These are phyloP conservation scores for Wickerhamiella nectarea DNA, from an alignment of 805 yeast genomes.

Conservation along the genomic window DNA sequence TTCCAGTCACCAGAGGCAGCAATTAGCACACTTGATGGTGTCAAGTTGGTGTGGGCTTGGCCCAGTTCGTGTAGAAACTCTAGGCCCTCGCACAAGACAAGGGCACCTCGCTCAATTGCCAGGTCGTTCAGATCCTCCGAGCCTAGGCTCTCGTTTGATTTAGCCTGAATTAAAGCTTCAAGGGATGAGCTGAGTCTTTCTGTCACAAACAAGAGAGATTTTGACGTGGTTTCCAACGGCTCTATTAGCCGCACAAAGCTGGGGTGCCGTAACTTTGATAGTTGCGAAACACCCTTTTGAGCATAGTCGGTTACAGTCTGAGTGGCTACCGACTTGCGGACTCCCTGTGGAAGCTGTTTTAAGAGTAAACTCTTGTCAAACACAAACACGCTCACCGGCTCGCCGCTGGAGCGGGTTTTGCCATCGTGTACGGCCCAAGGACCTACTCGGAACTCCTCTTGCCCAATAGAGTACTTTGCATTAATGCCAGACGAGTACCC, in stretches of 20 bases:
- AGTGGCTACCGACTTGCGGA: slow-evolving; percentile 31
- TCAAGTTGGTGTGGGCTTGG: slow-evolving; percentile 61
- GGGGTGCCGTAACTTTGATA: slow-evolving; percentile 82
- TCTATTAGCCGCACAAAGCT: slow-evolving; percentile 71
- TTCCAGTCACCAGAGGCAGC: slow-evolving; percentile 87
- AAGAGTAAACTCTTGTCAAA: slow-evolving; percentile 73
- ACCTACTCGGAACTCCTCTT: slow-evolving; percentile 57
- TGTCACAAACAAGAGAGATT: slow-evolving; percentile 66
- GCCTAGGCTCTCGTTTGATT: slow-evolving; percentile 22
- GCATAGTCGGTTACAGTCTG: slow-evolving; percentile 56
- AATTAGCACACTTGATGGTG: slow-evolving; percentile 63
- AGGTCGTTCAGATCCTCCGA: slow-evolving; percentile 51
- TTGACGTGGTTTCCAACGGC: slow-evolving; percentile 76
- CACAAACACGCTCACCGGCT: slow-evolving; percentile 62
- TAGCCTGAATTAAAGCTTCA: slow-evolving; percentile 29
- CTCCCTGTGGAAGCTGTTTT: slow-evolving; percentile 19
- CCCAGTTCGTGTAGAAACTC: slow-evolving; percentile 68
- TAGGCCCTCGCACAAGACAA: slow-evolving; percentile 64
- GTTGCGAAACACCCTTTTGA: slow-evolving; percentile 50
- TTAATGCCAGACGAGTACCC: slow-evolving; percentile 22
- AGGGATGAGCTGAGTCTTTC: slow-evolving; percentile 58
- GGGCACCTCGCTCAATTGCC: slow-evolving; percentile 63
- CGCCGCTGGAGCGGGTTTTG: slow-evolving; percentile 38
- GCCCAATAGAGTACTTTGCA: slow-evolving; percentile 47
- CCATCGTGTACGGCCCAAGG: slow-evolving; percentile 83